These are phyloP conservation scores for Jacaranda mimosifolia DNA, from an alignment of 257 asterid genomes.

Conservation along the genomic window DNA sequence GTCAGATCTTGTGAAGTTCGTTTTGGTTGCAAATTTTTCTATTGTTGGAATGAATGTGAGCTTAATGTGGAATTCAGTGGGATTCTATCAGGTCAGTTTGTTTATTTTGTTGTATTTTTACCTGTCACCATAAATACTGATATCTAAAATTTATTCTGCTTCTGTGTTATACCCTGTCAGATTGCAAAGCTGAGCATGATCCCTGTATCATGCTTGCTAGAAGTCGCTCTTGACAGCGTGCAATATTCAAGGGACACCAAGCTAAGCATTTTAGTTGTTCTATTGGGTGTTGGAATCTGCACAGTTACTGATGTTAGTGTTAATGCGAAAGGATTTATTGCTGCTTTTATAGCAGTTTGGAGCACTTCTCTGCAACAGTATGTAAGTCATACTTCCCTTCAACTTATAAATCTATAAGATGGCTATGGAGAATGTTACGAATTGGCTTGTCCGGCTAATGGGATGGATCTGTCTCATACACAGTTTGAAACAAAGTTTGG, in stretches of 20 bases:
- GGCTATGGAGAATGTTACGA: neutral
- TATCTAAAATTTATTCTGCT: neutral
- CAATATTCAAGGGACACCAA: slow-evolving; percentile 74
- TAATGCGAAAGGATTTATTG: slow-evolving; percentile 69
- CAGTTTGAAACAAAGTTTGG: neutral
- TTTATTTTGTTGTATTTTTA: neutral
- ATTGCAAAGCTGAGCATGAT: slow-evolving; percentile 82
- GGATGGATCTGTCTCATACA: neutral
- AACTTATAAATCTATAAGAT: neutral
- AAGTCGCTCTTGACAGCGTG: slow-evolving; percentile 68
- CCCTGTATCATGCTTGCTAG: slow-evolving; percentile 73
- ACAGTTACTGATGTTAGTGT: slow-evolving; percentile 79
- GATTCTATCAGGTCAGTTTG: slow-evolving; percentile 73
- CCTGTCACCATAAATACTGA: neutral
- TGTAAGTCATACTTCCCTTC: slow-evolving; percentile 53
- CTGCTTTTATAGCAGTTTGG: slow-evolving; percentile 77
- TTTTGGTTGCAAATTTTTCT: slow-evolving; percentile 68
- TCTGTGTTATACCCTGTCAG: slow-evolving; percentile 44
- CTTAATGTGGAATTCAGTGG: slow-evolving; percentile 84
- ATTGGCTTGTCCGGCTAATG: neutral
- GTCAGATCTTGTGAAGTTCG: slow-evolving; percentile 64
- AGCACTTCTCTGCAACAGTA: slow-evolving; percentile 77
- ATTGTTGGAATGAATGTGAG: slow-evolving; percentile 81
- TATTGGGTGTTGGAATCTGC: slow-evolving; percentile 75
- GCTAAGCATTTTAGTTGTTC: slow-evolving; percentile 70